phyloP scores from a whole-genome alignment of 2,329 filamentous ascomycete species.

The Sclerotinia trifoliorum region DNA sequence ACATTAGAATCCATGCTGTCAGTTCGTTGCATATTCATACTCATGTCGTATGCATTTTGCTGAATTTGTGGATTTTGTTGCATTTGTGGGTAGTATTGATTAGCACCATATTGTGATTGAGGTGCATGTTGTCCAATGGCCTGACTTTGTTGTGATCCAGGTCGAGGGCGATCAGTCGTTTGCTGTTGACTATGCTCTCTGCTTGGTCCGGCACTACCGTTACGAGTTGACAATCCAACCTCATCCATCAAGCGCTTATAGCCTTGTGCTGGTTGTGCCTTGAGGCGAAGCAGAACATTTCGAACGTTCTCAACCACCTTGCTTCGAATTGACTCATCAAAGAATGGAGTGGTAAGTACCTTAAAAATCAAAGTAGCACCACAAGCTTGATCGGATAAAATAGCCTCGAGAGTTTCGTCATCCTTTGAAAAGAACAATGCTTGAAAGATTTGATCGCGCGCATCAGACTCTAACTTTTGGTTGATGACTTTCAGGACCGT shows the following conservation, averaged over 20 bases:
- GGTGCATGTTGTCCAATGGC: constrained; percentile 46
- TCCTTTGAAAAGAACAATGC: constrained; percentile 90
- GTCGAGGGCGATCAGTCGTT: constrained; percentile 52
- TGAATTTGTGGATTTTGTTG: constrained; percentile 47
- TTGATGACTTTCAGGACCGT: constrained; percentile 98
- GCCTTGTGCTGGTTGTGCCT: constrained; percentile 89
- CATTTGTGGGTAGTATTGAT: constrained; percentile 55
- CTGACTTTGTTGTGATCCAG: constrained; percentile 53
- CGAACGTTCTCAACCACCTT: constrained; percentile 93
- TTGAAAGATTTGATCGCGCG: constrained; percentile 83
- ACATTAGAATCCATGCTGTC: constrained; percentile 54
- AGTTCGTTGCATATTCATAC: constrained; percentile 52
- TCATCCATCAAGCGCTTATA: constrained; percentile 99
- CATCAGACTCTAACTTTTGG: constrained; percentile 90
- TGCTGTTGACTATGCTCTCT: constrained; percentile 42
- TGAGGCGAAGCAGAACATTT: constrained; percentile 82
- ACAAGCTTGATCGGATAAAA: constrained; percentile 85
- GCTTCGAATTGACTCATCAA: constrained; percentile 83
- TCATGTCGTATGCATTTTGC: constrained; percentile 50
- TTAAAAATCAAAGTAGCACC: constrained; percentile 98
- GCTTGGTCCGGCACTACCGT: constrained; percentile 42
- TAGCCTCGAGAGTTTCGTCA: constrained; percentile 83
- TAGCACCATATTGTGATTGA: constrained; percentile 43
- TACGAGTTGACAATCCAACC: constrained; percentile 78
- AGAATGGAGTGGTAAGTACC: constrained; percentile 94